Conservation (phyloP, 306 rosid species). For the Luffa acutangula region DNA sequence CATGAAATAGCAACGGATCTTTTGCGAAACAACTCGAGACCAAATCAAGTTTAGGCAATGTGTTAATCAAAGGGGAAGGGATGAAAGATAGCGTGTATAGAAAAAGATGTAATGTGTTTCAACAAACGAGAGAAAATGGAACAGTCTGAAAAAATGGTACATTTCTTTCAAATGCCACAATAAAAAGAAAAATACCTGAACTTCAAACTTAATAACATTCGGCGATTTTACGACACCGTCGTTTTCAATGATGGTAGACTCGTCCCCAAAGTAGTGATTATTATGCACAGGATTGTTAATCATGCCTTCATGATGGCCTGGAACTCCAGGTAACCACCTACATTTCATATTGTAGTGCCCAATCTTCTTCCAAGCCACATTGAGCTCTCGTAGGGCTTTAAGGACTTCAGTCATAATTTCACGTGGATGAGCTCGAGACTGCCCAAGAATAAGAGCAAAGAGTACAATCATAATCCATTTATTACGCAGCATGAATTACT, state of each 20-base stretch:
- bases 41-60: background rate
- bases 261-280: conserved; percentile 53
- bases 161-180: background rate
- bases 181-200: conserved; percentile 48
- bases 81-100: background rate
- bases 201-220: conserved; percentile 84
- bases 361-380: conserved; percentile 90
- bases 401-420: conserved; percentile 95
- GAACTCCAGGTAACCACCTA: conserved; percentile 57
- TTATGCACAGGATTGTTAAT: conserved; percentile 35
- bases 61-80: background rate
- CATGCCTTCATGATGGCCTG: conserved; percentile 65
- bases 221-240: conserved; percentile 41
- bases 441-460: conserved; percentile 15
- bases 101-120: background rate
- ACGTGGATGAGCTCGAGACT: conserved; percentile 95
- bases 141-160: background rate
- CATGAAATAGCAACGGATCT: background rate
- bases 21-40: background rate
- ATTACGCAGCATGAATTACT: background rate
- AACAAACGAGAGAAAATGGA: background rate
- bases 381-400: conserved; percentile 77
- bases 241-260: conserved; percentile 51
- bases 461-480: conserved; percentile 15
- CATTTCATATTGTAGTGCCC: conserved; percentile 97